Base-by-base conservation (phyloP, 768 basidiomycete species). In the Tephrocybe rancida region DNA sequence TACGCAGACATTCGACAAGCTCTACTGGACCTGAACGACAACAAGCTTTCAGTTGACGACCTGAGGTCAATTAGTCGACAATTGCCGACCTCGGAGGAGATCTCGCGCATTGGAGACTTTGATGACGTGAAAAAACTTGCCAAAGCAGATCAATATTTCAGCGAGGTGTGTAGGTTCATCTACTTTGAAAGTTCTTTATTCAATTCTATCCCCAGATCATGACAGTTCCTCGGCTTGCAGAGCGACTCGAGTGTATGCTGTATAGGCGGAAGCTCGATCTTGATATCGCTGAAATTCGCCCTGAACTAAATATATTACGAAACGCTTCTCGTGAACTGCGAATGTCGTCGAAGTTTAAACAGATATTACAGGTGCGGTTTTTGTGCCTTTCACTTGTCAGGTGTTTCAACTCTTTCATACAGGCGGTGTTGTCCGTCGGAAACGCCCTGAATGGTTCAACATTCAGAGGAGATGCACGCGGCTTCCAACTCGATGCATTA, bases 71-170 rank as follows among this genome's bases (percentile, higher is more conserved):
- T 96, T 59, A 80, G 83, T 61, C 84, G 82, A 54, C 86, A 90
- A 49, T 70, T 90, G 5, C 95, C 95, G 1, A 90, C 88, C 0
- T n/a, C 74, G 0, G 94, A 96, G 44, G 95, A 98, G 77, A 24
- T 53, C 18, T 46, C 51, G 18, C 22, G 86, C 11, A 77, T 96
- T 37, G 83, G 79, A 54, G 81, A 82, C 24, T 92, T 88, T 63
- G 85, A 79, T 2, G 87, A 95, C 54, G 71, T 88, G 11, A 74
- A 77, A 37, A 89, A 87, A 62, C 78, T 96, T 8, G 84, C 91
- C 3, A 88, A 88, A 54, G 85, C 91, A 16, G 95, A 98, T 63
- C 87, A 86, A 62, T 95, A 90, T 69, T 88, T 94, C 61, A 72
- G 72, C 54, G 81, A 92, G 78, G 91, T 91, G 50, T 8, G 8